Evolutionary conservation across 2,329 filamentous ascomycete genomes (phyloP), one percentile per base, ranked within the genome.

Genomic region (Ascosphaera apis): DNA sequence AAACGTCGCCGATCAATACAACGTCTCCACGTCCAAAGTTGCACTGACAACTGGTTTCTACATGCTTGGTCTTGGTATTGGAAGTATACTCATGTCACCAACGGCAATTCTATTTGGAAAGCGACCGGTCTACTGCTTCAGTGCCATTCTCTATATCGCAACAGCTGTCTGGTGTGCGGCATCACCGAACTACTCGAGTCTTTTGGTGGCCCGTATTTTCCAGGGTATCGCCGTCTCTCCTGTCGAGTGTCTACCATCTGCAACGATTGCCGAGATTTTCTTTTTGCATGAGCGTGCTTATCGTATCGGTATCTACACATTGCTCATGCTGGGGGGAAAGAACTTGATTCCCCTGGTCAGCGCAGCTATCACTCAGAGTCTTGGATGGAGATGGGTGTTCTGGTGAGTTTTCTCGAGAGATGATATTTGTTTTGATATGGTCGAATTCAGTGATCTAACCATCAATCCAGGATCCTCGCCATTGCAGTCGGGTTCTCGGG

Each of bases 211-310:
- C 17, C 69, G 86, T 37, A 72, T 95, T 34, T 76, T 93, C 41
- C 81, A 91, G 53, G 88, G 86, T 3, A 63, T 93, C 7, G 76
- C 83, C 0, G 75, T 93, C 34, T 88, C 80, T 43, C 82, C 83
- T 0, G 81, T 92, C 6, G 86, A 95, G 53, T 91, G 83, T 48
- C 65, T 95, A 19, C 86, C 86, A 0, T 91, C 82, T 3, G 84
- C 86, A 12, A 92, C 83, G 0, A 86, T 95, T 47, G 83, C 84
- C 3, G 86, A 95, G 54, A 93, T 95, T 40, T 95, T 84, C 60
- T 93, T 92, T 49, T 62, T 95, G 15, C 86, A 95, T 47, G 86
- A 95, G 56, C 68, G 86, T 41, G 86, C 86, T 0, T 95, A 84
- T 51, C 76, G 86, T 3, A 72, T 95, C 32, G 88, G 88, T 7